These are phyloP conservation scores for Glycine tomentella DNA, from an alignment of 306 rosid genomes.

Conservation along the genomic window DNA sequence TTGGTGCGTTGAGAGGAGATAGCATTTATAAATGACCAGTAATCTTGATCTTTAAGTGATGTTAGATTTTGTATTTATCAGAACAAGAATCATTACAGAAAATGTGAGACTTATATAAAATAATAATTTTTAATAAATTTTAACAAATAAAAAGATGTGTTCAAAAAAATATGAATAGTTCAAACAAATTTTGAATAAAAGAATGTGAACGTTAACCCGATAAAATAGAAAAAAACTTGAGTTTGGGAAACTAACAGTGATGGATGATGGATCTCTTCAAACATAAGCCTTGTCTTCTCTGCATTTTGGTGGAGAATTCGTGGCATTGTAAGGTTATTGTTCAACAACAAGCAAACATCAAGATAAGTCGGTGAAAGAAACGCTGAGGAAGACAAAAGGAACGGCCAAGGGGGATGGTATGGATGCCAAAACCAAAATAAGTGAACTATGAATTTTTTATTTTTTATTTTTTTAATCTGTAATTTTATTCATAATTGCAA, in stretches of 20 bases:
- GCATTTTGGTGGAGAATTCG: neutral
- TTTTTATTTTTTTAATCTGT: neutral
- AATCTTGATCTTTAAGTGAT: no score
- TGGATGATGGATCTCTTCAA: conserved; percentile 1
- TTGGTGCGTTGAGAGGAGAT: no score
- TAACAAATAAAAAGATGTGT: no score
- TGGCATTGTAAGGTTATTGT: conserved; percentile 1
- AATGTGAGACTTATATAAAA: no score
- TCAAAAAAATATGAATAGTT: no score
- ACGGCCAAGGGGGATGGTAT: neutral
- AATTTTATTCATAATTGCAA: neutral
- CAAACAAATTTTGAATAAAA: neutral
- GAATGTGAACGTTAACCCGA: neutral
- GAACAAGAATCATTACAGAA: no score
- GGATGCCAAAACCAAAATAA: neutral
- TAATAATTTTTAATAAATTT: no score
- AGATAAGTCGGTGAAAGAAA: neutral
- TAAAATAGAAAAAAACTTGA: neutral
- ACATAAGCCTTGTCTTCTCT: neutral
- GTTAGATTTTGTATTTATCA: no score
- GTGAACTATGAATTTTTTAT: neutral
- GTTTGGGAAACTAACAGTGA: neutral
- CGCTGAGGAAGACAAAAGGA: neutral
- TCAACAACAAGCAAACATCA: conserved; percentile 5
- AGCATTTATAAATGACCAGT: no score